Evolutionary conservation across 768 basidiomycete species (phyloP).

Genomic region (Tricholomella constricta): DNA sequence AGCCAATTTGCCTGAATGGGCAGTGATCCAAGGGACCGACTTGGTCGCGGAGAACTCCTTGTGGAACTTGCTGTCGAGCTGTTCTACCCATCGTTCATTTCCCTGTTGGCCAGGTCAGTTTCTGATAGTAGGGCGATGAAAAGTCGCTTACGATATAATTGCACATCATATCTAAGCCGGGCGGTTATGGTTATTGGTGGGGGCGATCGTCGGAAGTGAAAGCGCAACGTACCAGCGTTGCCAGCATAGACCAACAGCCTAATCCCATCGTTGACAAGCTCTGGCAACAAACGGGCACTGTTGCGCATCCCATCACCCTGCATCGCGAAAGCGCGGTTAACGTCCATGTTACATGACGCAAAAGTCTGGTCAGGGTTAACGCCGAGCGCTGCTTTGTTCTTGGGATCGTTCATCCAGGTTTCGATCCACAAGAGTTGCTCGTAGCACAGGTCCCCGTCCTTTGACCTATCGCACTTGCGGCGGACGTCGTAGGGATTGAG

Average conservation of each 20-base stretch:
- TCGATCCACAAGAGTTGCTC: constrained; percentile 86
- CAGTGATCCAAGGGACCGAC: constrained; percentile 57
- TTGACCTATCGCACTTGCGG: constrained; percentile 64
- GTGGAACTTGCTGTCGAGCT: constrained; percentile 62
- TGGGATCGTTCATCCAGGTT: constrained; percentile 78
- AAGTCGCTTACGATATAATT: constrained; percentile 63
- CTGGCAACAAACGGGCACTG: constrained; percentile 74
- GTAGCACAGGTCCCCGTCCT: constrained; percentile 78
- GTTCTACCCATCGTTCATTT: constrained; percentile 74
- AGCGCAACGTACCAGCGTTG: constrained; percentile 59
- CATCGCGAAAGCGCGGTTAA: constrained; percentile 78
- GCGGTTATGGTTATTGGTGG: constrained; percentile 15
- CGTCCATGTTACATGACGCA: constrained; percentile 72
- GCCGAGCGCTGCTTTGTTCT: constrained; percentile 78
- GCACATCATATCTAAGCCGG: constrained; percentile 75
- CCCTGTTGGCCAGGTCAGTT: constrained; percentile 43
- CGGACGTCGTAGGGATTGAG: constrained; percentile 92
- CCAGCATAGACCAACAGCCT: constrained; percentile 89
- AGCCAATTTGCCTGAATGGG: constrained; percentile 51
- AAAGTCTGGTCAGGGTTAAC: constrained; percentile 62
- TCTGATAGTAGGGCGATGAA: neutral
- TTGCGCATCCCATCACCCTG: constrained; percentile 91
- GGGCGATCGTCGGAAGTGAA: neutral
- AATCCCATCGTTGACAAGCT: constrained; percentile 81
- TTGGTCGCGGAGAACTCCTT: constrained; percentile 56